phyloP scores from a whole-genome alignment of 345 rosid species.

The Rhodamnia rubescens region DNA sequence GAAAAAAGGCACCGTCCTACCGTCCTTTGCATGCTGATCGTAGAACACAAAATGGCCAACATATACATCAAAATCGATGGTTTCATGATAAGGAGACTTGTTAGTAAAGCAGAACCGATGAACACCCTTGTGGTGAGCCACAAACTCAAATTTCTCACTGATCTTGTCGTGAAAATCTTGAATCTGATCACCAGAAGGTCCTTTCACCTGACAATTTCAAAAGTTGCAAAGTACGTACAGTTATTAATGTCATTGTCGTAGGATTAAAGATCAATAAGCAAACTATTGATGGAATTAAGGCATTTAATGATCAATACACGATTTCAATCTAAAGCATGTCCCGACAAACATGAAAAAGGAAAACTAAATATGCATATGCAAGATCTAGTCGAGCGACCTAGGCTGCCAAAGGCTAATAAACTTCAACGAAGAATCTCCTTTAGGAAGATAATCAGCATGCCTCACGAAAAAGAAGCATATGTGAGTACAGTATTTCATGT shows the following conservation, averaged over 20 bases:
- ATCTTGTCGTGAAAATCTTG: slow-evolving; percentile 51
- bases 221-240: not conserved
- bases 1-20: slow-evolving; percentile 10
- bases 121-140: slow-evolving; percentile 51
- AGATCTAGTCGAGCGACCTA: not conserved
- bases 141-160: slow-evolving; percentile 60
- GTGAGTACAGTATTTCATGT: not conserved
- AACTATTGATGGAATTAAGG: not conserved
- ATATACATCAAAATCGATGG: slow-evolving; percentile 60
- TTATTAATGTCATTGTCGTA: not conserved
- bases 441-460: not conserved
- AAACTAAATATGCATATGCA: not conserved
- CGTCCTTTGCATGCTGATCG: slow-evolving; percentile 76
- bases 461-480: not conserved
- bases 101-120: slow-evolving; percentile 63
- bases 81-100: slow-evolving; percentile 69
- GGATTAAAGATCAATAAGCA: not conserved
- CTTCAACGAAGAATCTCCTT: not conserved
- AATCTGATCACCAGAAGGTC: slow-evolving; percentile 48
- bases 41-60: slow-evolving; percentile 52
- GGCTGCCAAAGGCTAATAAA: not conserved
- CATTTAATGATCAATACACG: not conserved
- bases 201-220: slow-evolving; percentile 36
- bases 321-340: not conserved
- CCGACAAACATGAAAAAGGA: not conserved